Evolutionary conservation across 352 stramenopile species (phyloP).

Genomic region (Aphanomyces euteiches): DNA sequence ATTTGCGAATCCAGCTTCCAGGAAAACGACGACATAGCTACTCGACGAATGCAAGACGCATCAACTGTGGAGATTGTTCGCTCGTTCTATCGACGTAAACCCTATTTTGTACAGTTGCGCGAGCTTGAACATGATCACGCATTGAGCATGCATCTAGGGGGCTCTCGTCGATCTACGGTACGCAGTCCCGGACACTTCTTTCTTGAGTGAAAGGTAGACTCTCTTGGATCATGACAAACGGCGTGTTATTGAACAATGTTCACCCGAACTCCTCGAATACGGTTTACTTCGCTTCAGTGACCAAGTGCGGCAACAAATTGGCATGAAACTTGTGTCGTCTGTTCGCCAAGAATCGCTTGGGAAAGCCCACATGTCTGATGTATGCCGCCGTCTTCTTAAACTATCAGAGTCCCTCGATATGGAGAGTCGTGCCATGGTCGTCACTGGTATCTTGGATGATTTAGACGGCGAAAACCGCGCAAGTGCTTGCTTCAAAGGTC

Average conservation of each 20-base stretch:
- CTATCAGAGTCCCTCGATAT: conserved; percentile 17
- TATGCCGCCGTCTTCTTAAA: conserved; percentile 12
- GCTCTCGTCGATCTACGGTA: conserved; percentile 13
- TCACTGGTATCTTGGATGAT: conserved; percentile 18
- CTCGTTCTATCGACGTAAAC: conserved; percentile 49
- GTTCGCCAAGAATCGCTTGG: background rate
- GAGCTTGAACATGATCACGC: conserved; percentile 44
- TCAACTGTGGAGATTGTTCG: conserved; percentile 57
- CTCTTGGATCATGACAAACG: conserved; percentile 23
- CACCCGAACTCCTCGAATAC: conserved; percentile 16
- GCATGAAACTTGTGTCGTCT: background rate
- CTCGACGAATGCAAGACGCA: conserved; percentile 9
- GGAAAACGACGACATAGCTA: background rate
- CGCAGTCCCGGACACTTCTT: background rate
- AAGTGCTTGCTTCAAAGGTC: background rate
- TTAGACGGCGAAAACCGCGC: background rate
- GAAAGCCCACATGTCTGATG: conserved; percentile 16
- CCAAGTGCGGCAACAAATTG: conserved; percentile 15
- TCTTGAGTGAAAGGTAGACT: background rate
- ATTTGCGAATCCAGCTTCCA: conserved; percentile 1
- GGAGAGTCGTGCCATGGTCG: conserved; percentile 12
- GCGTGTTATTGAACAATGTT: conserved; percentile 26
- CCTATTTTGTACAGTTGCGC: conserved; percentile 63
- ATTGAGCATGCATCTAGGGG: conserved; percentile 14
- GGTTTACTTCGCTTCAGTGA: conserved; percentile 17